Evolutionary conservation across 225 moss, liverwort and hornwort species (phyloP), one percentile per base, ranked within the genome.

Genomic region (Polytrichum formosum): DNA sequence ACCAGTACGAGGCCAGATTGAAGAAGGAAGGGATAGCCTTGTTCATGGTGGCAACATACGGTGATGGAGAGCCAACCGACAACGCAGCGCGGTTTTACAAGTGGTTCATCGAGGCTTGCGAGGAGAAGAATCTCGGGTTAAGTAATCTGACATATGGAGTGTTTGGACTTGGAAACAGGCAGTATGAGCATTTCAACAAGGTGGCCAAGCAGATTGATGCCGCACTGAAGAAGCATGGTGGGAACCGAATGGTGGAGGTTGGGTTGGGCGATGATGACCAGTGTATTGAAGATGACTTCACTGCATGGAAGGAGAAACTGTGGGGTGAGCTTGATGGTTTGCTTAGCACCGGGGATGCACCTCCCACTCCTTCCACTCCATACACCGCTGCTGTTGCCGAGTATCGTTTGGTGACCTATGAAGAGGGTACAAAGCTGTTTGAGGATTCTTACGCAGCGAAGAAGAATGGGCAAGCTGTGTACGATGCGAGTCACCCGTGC

Each of bases 51-150:
- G 97, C 97, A 18, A 97, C 97, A 1, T 97, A 97, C 33, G 97
- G 97, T 59, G 97, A 97, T 26, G 97, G 97, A 61, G 97, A 97
- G 76, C 97, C 97, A 20, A 97, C 97, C 0, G 97, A 97, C 67
- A 97, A 94, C 78, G 97, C 97, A 4, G 97, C 88, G 7, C 83
- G 94, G 5, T 97, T 97, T 71, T 93, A 80, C 78, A 94, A 91
- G 91, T 97, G 97, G 94, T 90, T 94, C 53, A 69, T 79, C 28
- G 93, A 96, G n/a, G 55, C 80, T 25, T 67, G 73, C 20, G 91
- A 88, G 79, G 91, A 77, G 1, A 88, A 23, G 7, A 85, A 71
- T 18, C 26, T 77, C 5, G 85, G 85, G 37, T 63, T 94, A 1
- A 70, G 80, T 16, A 72, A 66, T 18, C 56, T 92, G 10, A 77